Percentiles rank a stretch among this genome's conserved stretches.
phyloP scores from a whole-genome alignment of 2,329 filamentous ascomycete species.

The Penicillium concentricum region DNA sequence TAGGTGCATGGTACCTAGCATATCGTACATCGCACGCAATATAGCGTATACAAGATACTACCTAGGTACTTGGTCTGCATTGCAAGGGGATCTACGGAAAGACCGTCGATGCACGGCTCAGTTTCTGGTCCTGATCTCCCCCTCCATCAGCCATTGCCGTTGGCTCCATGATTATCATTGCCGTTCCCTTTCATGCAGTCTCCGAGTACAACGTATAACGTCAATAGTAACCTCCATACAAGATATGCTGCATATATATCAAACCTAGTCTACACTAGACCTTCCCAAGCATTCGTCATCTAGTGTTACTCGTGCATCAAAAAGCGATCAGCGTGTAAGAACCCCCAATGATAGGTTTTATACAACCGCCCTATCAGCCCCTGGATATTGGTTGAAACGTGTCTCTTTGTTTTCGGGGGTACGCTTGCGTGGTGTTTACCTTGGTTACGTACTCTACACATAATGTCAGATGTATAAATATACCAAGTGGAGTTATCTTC shows the following conservation, averaged over 20 bases:
- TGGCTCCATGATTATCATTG: slow-evolving; percentile 5
- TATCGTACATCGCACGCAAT: neutral
- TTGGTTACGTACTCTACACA: neutral
- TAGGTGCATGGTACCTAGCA: slow-evolving; percentile 7
- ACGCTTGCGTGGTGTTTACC: neutral
- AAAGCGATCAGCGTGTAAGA: neutral
- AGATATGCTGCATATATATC: neutral
- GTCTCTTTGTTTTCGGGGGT: neutral
- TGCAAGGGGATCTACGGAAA: slow-evolving; percentile 5
- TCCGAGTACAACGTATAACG: neutral
- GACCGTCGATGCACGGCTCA: slow-evolving; percentile 17
- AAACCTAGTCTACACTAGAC: neutral
- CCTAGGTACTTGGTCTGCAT: neutral
- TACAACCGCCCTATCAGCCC: neutral
- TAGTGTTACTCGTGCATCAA: neutral
- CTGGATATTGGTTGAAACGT: slow-evolving; percentile 14
- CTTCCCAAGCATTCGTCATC: slow-evolving; percentile 9
- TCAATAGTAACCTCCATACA: neutral
- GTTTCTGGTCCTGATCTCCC: slow-evolving; percentile 12
- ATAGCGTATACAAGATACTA: neutral
- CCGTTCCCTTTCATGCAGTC: slow-evolving; percentile 6
- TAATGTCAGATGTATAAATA: neutral
- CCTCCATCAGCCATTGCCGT: slow-evolving; percentile 14
- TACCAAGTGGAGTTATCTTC: slow-evolving; percentile 1
- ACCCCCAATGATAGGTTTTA: slow-evolving; percentile 4